These are phyloP conservation scores for Paragyromitra xinjiangensis DNA, from an alignment of 495 filamentous ascomycete species.

Conservation along the genomic window DNA sequence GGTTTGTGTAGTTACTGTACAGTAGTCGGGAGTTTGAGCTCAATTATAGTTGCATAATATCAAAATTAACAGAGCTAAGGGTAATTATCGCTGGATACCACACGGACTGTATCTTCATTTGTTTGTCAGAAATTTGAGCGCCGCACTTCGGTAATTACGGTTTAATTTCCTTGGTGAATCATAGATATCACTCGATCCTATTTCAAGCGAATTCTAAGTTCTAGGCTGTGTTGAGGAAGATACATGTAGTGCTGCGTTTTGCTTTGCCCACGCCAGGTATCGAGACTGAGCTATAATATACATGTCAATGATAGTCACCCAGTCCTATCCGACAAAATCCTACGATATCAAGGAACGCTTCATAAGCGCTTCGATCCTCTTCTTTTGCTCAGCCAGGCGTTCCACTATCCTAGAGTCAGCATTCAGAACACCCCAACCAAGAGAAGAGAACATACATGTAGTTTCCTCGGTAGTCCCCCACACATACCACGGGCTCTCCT, in stretches of 20 bases:
- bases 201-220: neutral
- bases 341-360: neutral
- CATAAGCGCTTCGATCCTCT: neutral
- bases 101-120: neutral
- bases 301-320: conserved; percentile 29
- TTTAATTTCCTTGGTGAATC: neutral
- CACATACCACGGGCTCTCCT: conserved; percentile 73
- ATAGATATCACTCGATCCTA: neutral
- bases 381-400: conserved; percentile 24
- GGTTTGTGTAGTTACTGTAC: conserved; percentile 1
- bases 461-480: conserved; percentile 76
- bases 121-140: neutral
- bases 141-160: neutral
- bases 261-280: neutral
- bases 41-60: neutral
- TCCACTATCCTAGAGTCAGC: conserved; percentile 41
- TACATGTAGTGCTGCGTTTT: conserved; percentile 6
- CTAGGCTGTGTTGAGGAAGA: neutral
- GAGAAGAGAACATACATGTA: conserved; percentile 58
- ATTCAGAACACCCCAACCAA: neutral
- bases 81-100: neutral
- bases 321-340: conserved; percentile 7
- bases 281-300: conserved; percentile 9
- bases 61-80: neutral
- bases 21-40: neutral